Conservation (phyloP, 768 basidiomycete species). For the Sistotremastrum niveocremeum region DNA sequence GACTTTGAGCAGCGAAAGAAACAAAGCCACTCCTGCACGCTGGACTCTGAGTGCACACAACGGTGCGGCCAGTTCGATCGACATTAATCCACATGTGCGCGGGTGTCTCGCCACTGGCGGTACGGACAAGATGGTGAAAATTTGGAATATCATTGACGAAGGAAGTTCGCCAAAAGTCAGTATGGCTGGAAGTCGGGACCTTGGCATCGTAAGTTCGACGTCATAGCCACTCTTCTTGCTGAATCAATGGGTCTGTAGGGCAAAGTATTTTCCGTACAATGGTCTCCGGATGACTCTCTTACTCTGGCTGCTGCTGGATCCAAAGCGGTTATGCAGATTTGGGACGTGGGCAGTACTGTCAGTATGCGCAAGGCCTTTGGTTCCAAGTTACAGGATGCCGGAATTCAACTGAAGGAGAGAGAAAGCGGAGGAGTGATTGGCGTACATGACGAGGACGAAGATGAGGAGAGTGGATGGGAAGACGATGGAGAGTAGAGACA, state of each 20-base stretch:
- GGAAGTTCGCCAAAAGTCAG: constrained; percentile 57
- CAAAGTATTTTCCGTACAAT: constrained; percentile 85
- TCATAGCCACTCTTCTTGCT: not conserved
- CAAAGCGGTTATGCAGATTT: constrained; percentile 86
- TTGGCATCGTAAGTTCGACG: constrained; percentile 61
- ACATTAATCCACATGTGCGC: constrained; percentile 79
- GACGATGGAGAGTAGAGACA: constrained; percentile 1
- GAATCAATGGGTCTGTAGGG: constrained; percentile 37
- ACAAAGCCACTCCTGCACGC: constrained; percentile 48
- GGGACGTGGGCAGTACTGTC: constrained; percentile 81
- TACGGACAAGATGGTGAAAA: constrained; percentile 86
- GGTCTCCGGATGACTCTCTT: constrained; percentile 90
- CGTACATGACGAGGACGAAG: constrained; percentile 53
- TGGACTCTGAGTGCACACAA: constrained; percentile 94
- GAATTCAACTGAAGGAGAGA: constrained; percentile 52
- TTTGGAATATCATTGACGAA: constrained; percentile 82
- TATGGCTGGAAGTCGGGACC: constrained; percentile 74
- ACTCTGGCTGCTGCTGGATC: constrained; percentile 92
- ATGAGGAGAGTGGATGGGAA: constrained; percentile 27
- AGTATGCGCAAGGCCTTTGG: constrained; percentile 78
- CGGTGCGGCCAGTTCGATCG: constrained; percentile 76
- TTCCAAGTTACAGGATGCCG: constrained; percentile 60
- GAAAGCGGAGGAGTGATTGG: constrained; percentile 56
- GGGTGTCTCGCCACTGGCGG: constrained; percentile 93
- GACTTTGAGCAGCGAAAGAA: constrained; percentile 58